These are phyloP conservation scores for Penicillium sclerotiorum DNA, from an alignment of 2,329 filamentous ascomycete species.

Conservation along the genomic window DNA sequence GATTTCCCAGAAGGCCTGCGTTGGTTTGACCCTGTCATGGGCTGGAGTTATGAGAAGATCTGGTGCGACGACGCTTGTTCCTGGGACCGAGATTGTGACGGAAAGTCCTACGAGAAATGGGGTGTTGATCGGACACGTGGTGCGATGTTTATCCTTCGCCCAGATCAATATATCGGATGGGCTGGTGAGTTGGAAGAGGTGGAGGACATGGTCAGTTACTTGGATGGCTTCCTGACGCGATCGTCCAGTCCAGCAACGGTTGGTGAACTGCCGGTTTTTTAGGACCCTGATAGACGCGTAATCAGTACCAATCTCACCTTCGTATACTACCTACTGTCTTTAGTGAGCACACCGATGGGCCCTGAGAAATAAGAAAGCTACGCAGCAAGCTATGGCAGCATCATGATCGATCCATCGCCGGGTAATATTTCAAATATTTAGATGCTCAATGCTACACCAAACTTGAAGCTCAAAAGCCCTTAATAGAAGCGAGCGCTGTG, in stretches of 20 bases:
- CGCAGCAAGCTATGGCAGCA: too few relatives aligned
- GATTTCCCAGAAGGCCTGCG: conserved; percentile 54
- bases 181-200: conserved; percentile 30
- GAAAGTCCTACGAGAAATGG: conserved; percentile 31
- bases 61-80: conserved; percentile 53
- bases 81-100: conserved; percentile 27
- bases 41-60: conserved; percentile 61
- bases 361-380: too few relatives aligned
- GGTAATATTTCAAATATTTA: too few relatives aligned
- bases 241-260: background rate
- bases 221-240: conserved; percentile 24
- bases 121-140: conserved; percentile 27
- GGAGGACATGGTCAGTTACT: conserved; percentile 23
- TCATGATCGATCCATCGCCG: too few relatives aligned
- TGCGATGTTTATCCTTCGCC: conserved; percentile 26
- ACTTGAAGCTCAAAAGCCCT: too few relatives aligned
- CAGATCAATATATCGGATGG: conserved; percentile 35
- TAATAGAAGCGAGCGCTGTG: too few relatives aligned
- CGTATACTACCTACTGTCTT: too few relatives aligned
- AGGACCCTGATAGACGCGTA: too few relatives aligned
- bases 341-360: too few relatives aligned
- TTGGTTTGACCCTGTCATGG: conserved; percentile 50
- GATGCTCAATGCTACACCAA: too few relatives aligned
- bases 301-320: too few relatives aligned
- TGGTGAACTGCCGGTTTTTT: background rate